phyloP scores from a whole-genome alignment of 2,329 filamentous ascomycete genomes.

The Alternaria triticimaculans region DNA sequence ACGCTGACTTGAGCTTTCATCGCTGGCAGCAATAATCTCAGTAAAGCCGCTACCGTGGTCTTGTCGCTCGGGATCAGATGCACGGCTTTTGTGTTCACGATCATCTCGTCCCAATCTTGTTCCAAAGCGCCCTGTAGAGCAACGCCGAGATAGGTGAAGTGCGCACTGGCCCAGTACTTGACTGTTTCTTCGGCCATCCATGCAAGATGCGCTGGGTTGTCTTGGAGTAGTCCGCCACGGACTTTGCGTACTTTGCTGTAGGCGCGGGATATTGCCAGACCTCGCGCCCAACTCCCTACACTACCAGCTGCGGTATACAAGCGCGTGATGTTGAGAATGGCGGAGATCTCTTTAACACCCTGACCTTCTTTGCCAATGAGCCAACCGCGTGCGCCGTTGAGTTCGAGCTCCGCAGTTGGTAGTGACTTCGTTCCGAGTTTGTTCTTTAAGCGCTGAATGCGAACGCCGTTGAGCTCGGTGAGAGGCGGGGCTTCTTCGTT shows the following conservation, averaged over 20 bases:
- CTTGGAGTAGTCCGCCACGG: constrained; percentile 54
- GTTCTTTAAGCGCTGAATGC: constrained; percentile 72
- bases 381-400: constrained; percentile 51
- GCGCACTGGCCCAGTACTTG: constrained; percentile 64
- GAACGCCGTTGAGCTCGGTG: constrained; percentile 68
- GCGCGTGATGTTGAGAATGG: constrained; percentile 71
- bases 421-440: constrained; percentile 74
- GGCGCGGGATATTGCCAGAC: constrained; percentile 63
- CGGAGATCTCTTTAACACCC: constrained; percentile 72
- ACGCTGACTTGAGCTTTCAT: constrained; percentile 37
- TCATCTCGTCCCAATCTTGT: constrained; percentile 44
- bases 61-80: constrained; percentile 31
- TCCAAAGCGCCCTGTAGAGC: constrained; percentile 64
- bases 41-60: constrained; percentile 13
- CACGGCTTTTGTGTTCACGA: constrained; percentile 26
- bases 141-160: constrained; percentile 62
- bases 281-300: constrained; percentile 62
- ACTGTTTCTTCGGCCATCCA: constrained; percentile 64
- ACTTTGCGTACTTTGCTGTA: constrained; percentile 65
- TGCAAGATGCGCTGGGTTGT: constrained; percentile 64
- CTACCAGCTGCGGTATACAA: constrained; percentile 64
- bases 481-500: constrained; percentile 20
- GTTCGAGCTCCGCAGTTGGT: constrained; percentile 74
- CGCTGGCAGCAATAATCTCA: constrained; percentile 34
- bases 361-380: constrained; percentile 70